Base-by-base conservation (phyloP, 371 early-diverging fungal genomes). In the Mucor ambiguus region DNA sequence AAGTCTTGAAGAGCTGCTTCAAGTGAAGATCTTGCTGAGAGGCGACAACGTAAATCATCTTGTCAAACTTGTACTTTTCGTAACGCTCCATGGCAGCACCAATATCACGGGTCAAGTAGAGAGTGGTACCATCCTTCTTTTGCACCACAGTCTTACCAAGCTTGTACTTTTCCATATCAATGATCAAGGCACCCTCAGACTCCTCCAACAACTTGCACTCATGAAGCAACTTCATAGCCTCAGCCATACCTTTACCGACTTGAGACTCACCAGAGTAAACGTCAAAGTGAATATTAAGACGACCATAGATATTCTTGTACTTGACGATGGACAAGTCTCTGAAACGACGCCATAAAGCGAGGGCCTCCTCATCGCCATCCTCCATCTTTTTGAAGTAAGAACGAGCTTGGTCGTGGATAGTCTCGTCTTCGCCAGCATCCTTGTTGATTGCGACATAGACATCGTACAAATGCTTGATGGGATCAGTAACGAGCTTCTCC, bases 191-290 rank as follows among this genome's bases (percentile, higher is more conserved):
- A 37, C 97, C 97, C 22, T 96, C 86, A 29, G 91, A 91, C 44
- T 91, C 92, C 38, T 85, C 74, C 48, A 96, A 66, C 52, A 97
- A 69, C 24, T 88, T 87, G 68, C 88, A 80, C 33, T 89, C 88
- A 22, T 85, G 75, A 57, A 95, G 87, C 75, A 90, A 79, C 54
- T 89, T 71, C 69, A 95, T 82, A n/a, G 95, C 96, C 35, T 83
- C 84, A 7, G 80, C 75, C 88, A 95, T 94, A 57, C 90, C 89
- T 28, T 88, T 85, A 35, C 89, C 88, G 66, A 97, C 97, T 80
- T 96, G 91, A 32, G 98, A 98, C 85, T 99, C 99, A 54, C 99
- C 99, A 37, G 97, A 97, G 79, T 97, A 99, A 41, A 98, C 89
- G 79, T 99, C 99, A 74, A 99, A 99, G 18, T 89, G 67, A 67